phyloP scores from a whole-genome alignment of 31 red algal species.

The Asparagopsis taxiformis region DNA sequence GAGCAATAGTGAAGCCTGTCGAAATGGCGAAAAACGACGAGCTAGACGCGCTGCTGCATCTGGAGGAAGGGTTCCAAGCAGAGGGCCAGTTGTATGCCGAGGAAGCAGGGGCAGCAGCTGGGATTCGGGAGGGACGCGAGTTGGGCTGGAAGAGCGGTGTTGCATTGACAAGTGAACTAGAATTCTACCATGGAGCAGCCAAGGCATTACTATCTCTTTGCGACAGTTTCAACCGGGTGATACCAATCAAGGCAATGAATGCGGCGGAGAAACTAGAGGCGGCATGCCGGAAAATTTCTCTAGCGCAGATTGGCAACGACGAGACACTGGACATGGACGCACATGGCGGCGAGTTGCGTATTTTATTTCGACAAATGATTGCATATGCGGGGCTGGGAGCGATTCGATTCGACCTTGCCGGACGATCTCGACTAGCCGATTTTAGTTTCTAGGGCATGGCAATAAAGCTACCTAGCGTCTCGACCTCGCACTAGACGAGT shows the following conservation, averaged over 20 bases:
- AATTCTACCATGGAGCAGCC: constrained; percentile 50
- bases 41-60: constrained; percentile 21
- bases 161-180: constrained; percentile 23
- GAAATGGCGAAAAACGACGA: background rate
- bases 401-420: background rate
- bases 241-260: background rate
- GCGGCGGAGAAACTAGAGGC: constrained; percentile 3
- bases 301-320: constrained; percentile 26
- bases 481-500: background rate
- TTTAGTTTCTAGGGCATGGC: constrained; percentile 20
- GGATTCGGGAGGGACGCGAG: background rate
- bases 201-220: constrained; percentile 11
- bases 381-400: constrained; percentile 1
- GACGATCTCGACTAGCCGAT: background rate
- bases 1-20: background rate
- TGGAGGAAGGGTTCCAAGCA: constrained; percentile 16
- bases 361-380: constrained; percentile 2
- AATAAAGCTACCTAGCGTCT: constrained; percentile 1
- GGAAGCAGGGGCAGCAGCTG: background rate
- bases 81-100: background rate
- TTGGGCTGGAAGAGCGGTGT: constrained; percentile 20
- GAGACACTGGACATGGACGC: constrained; percentile 21
- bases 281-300: background rate
- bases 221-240: background rate
- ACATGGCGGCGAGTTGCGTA: background rate